Base-by-base conservation (phyloP, 768 basidiomycete genomes). In the Termitomyces sp. region DNA sequence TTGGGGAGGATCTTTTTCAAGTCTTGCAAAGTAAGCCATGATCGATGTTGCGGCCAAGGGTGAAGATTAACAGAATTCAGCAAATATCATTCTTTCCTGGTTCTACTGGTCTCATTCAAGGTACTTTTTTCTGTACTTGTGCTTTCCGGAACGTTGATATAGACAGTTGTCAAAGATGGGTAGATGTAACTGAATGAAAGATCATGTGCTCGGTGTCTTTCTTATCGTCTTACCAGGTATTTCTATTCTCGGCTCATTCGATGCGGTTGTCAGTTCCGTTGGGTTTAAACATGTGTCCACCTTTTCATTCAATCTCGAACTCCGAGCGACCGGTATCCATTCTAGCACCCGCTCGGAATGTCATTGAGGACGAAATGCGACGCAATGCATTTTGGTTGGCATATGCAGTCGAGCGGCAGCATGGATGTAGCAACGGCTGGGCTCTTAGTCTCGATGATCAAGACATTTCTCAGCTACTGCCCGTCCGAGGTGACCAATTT, bases 81-180 rank as follows among this genome's bases (percentile, higher is more conserved):
- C 86, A 10, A 74, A 78, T 43, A 73, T 85, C 14, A 73, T 90
- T 42, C 69, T 88, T 43, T 77, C 78, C 9, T 87, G 86, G 84
- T 88, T 85, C 66, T 87, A 87, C 61, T 87, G 84, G 80, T 83
- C 78, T 45, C 83, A 88, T 65, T 84, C 84, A 46, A 84, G 80
- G 85, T 83, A 57, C 57, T 76, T 62, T n/a, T 54, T 30, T 22
- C 38, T 42, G 28, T 24, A 9, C 26, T 45, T 53, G 9, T 45
- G 28, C 32, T 47, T 14, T 26, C 19, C 38, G 24, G 51, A 43
- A 43, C 32, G 21, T 40, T 47, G 44, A 45, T 61, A 45, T 60
- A 60, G 32, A 62, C 48, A 21, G 51, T 38, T 21, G 10, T 51
- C 51, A 19, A 58, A 87, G 87, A 77, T 88, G 87, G 86, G 82